These are phyloP conservation scores for Yamadazyma trypodendri DNA, from an alignment of 1,139 yeast species.

Conservation along the genomic window DNA sequence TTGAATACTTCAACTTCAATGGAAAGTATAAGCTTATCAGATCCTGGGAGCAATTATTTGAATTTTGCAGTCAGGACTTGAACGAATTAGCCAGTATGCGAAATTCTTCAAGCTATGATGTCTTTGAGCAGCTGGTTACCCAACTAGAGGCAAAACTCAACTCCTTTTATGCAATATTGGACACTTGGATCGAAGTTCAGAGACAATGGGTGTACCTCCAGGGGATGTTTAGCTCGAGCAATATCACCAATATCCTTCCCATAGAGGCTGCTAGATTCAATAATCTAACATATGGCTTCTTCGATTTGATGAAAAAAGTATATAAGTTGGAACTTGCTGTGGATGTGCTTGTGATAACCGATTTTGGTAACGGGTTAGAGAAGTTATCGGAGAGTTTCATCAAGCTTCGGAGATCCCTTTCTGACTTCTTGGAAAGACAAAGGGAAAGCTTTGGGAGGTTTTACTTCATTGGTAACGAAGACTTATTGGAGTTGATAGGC, in stretches of 20 bases:
- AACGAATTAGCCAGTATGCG: slow-evolving; percentile 69
- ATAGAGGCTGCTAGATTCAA: slow-evolving; percentile 68
- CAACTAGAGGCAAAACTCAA: slow-evolving; percentile 59
- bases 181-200: slow-evolving; percentile 81
- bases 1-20: slow-evolving; percentile 58
- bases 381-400: slow-evolving; percentile 55
- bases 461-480: slow-evolving; percentile 89
- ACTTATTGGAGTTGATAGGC: slow-evolving; percentile 80
- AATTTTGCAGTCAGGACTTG: slow-evolving; percentile 59
- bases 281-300: slow-evolving; percentile 62
- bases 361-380: slow-evolving; percentile 47
- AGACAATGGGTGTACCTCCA: slow-evolving; percentile 85
- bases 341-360: slow-evolving; percentile 57
- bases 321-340: slow-evolving; percentile 52
- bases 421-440: slow-evolving; percentile 79
- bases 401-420: slow-evolving; percentile 64
- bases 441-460: slow-evolving; percentile 78
- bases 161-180: slow-evolving; percentile 52
- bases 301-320: slow-evolving; percentile 49
- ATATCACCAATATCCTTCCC: slow-evolving; percentile 64
- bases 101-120: slow-evolving; percentile 60
- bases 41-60: slow-evolving; percentile 68
- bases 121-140: slow-evolving; percentile 60
- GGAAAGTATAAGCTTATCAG: slow-evolving; percentile 56
- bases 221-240: slow-evolving; percentile 70